Evolutionary conservation across 1,139 yeast species (phyloP), one percentile per base, ranked within the genome.

Genomic region (Arxiozyma telluris): DNA sequence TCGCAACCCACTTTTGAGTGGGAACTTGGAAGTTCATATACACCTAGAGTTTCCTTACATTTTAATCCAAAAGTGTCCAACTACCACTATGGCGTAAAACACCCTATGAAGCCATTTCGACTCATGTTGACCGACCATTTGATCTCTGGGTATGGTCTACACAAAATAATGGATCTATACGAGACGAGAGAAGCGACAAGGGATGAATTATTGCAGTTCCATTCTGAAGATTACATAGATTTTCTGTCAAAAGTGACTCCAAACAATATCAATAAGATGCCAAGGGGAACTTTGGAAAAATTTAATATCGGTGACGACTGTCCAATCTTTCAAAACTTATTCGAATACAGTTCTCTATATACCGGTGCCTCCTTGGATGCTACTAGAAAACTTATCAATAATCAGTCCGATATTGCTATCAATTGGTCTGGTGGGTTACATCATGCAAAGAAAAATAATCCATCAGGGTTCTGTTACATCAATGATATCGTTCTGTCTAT

Each of bases 91-190:
- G 98, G 98, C 17, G 87, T 89, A 0, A 80, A 83, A 57, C 98
- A 93, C 71, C 98, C 98, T 15, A 93, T 93, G 98, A 93, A 93
- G 67, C 98, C 98, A n/a, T 89, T 93, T 69, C 73, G 98, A 57
- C 75, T 93, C 55, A 86, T 91, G 91, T 77, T 93, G 21, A 93
- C 98, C 0, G 98, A 93, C 71, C 97, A 90, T 69, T 73, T 93
- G 59, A 94, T 93, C 48, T 80, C 86, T 27, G 82, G 87, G 6
- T 93, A 93, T 71, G 89, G 89, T 57, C 73, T 93, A 48, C 89
- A 90, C 66, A 91, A 90, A 62, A 78, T 84, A 60, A 89, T 93
- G 97, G 98, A 93, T 65, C 70, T 91, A 41, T 93, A 87, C 69
- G 78, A 82, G 54, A 96, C 98, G 1, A 75, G 94, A 54, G 71